phyloP scores from a whole-genome alignment of 2,329 filamentous ascomycete genomes.

The Emergomyces pasteurianus region DNA sequence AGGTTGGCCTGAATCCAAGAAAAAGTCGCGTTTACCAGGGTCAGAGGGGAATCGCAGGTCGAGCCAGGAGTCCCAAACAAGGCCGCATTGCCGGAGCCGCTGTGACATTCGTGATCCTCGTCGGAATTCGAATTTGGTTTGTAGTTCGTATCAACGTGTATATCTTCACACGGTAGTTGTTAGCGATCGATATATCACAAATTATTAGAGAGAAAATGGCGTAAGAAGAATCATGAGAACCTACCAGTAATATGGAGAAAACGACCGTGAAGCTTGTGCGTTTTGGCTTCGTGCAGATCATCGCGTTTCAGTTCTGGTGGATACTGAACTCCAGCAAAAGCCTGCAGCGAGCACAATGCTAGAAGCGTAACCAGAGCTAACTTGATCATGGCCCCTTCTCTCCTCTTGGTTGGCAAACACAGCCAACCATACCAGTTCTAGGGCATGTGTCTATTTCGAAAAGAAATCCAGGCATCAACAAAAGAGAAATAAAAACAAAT shows the following conservation, averaged over 20 bases:
- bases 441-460: not conserved
- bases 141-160: slow-evolving; percentile 87
- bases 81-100: slow-evolving; percentile 63
- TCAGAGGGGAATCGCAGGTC: slow-evolving; percentile 73
- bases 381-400: not conserved
- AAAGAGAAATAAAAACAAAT: not conserved
- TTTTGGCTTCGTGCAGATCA: not conserved
- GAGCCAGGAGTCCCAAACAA: slow-evolving; percentile 74
- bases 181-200: slow-evolving; percentile 5
- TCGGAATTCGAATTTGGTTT: slow-evolving; percentile 62
- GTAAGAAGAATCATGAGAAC: slow-evolving; percentile 9
- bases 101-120: slow-evolving; percentile 63
- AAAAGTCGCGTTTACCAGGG: slow-evolving; percentile 78
- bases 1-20: slow-evolving; percentile 73
- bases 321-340: not conserved
- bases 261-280: slow-evolving; percentile 47
- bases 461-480: not conserved
- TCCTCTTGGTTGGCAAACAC: not conserved
- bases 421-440: not conserved
- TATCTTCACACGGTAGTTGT: slow-evolving; percentile 46
- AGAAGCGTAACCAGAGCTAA: not conserved
- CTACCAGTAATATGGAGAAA: slow-evolving; percentile 83
- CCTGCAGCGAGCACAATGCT: not conserved
- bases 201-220: not conserved
- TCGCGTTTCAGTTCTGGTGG: not conserved